Conservation (phyloP, 805 yeast species). For the Lipomyces spencermartinsiae region DNA sequence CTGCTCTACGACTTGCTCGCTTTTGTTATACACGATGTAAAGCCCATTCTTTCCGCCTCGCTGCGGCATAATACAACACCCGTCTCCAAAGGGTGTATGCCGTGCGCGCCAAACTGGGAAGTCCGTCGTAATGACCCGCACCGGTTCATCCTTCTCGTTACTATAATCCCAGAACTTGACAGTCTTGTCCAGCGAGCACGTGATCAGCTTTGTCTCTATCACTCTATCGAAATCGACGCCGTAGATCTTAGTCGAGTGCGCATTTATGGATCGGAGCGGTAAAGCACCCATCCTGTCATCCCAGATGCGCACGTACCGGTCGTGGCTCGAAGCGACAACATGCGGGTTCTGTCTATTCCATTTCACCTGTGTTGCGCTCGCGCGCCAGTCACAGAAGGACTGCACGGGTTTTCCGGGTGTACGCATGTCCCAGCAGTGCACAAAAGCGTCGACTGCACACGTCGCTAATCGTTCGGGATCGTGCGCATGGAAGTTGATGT, state of each 20-base stretch:
- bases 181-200: slow-evolving; percentile 85
- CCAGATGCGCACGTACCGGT: slow-evolving; percentile 82
- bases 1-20: slow-evolving; percentile 45
- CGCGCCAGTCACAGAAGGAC: slow-evolving; percentile 91
- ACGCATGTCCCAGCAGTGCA: slow-evolving; percentile 90
- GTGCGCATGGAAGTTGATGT: slow-evolving; percentile 87
- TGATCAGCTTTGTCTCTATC: slow-evolving; percentile 64
- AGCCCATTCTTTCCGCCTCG: slow-evolving; percentile 80
- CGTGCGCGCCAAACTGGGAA: slow-evolving; percentile 92
- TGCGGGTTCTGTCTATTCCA: slow-evolving; percentile 84
- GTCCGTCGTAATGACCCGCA: slow-evolving; percentile 66
- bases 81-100: slow-evolving; percentile 84
- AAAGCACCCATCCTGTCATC: slow-evolving; percentile 81
- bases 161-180: slow-evolving; percentile 82
- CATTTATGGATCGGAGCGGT: slow-evolving; percentile 71
- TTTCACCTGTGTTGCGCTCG: slow-evolving; percentile 93
- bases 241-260: slow-evolving; percentile 86
- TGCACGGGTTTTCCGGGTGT: slow-evolving; percentile 71
- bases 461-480: slow-evolving; percentile 90
- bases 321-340: slow-evolving; percentile 86
- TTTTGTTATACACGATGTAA: slow-evolving; percentile 51
- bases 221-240: slow-evolving; percentile 82
- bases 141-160: slow-evolving; percentile 51
- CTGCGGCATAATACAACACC: slow-evolving; percentile 88
- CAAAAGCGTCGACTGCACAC: slow-evolving; percentile 88